Conservation (phyloP, 495 filamentous ascomycete genomes). For the Hypoxylon perforatum region DNA sequence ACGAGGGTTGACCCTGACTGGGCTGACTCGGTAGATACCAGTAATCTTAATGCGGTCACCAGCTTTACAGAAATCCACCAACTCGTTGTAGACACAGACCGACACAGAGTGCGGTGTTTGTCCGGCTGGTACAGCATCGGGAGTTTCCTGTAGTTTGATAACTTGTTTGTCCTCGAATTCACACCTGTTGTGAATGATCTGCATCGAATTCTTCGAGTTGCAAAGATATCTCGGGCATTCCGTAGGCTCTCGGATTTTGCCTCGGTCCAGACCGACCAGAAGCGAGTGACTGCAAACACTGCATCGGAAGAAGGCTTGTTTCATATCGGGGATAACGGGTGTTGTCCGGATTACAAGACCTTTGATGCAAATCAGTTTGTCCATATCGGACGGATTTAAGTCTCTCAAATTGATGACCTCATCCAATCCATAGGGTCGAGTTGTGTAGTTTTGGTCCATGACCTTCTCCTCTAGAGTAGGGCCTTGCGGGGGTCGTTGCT, state of each 20-base stretch:
- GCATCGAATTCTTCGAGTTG: slow-evolving; percentile 91
- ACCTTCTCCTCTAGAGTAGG: slow-evolving; percentile 67
- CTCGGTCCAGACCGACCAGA: slow-evolving; percentile 90
- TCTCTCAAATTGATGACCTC: slow-evolving; percentile 91
- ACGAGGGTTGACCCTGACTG: slow-evolving; percentile 93
- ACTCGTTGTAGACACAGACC: slow-evolving; percentile 94
- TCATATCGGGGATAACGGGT: slow-evolving; percentile 98
- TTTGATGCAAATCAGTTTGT: slow-evolving; percentile 95
- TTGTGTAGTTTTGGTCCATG: slow-evolving; percentile 79
- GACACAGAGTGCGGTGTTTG: slow-evolving; percentile 99
- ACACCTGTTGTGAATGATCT: slow-evolving; percentile 96
- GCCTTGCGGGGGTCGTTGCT: slow-evolving; percentile 44
- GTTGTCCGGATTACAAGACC: slow-evolving; percentile 96
- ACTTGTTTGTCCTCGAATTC: slow-evolving; percentile 97
- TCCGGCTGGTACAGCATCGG: slow-evolving; percentile 91
- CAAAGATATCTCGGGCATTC: slow-evolving; percentile 88
- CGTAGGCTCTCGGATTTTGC: slow-evolving; percentile 95
- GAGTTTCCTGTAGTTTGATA: slow-evolving; percentile 98
- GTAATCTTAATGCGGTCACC: slow-evolving; percentile 97
- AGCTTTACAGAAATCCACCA: slow-evolving; percentile 97
- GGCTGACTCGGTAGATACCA: slow-evolving; percentile 93
- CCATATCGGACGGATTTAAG: slow-evolving; percentile 94
- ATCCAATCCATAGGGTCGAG: slow-evolving; percentile 91
- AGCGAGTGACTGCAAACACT: slow-evolving; percentile 90
- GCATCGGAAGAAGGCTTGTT: slow-evolving; percentile 92